Evolutionary conservation across 2,329 filamentous ascomycete species (phyloP).

Genomic region (Colletotrichum plurivorum): DNA sequence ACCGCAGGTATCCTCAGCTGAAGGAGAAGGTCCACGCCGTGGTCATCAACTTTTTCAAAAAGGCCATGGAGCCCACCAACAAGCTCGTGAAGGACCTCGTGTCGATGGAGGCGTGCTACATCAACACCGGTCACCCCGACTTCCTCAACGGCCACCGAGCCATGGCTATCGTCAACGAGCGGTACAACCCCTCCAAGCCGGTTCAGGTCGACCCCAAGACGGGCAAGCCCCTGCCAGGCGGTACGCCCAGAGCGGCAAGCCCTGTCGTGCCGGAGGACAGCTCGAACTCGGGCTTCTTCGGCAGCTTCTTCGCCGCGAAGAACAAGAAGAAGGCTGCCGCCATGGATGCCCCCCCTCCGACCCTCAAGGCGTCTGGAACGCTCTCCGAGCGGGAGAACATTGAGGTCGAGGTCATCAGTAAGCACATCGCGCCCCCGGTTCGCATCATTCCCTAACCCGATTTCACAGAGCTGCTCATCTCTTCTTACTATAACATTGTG

Average conservation of each 20-base stretch:
- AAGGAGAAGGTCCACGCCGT: conserved; percentile 98
- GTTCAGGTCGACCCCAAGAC: conserved; percentile 99
- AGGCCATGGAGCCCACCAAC: conserved; percentile 97
- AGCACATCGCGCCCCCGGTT: conserved; percentile 53
- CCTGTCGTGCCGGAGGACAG: conserved; percentile 74
- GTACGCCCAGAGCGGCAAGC: conserved; percentile 80
- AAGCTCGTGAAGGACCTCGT: conserved; percentile 96
- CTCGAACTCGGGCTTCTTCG: conserved; percentile 88
- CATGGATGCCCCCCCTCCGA: conserved; percentile 95
- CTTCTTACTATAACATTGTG: conserved; percentile 98
- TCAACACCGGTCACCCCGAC: conserved; percentile 98
- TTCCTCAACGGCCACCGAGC: conserved; percentile 97
- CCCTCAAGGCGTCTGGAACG: conserved; percentile 92
- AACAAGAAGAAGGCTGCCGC: conserved; percentile 99
- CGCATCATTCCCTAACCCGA: conserved; percentile 33
- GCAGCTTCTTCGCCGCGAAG: conserved; percentile 98
- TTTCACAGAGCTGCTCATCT: conserved; percentile 86
- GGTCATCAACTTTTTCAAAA: conserved; percentile 96
- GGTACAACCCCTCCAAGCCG: conserved; percentile 84
- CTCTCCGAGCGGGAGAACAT: conserved; percentile 94
- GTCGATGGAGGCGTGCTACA: conserved; percentile 95
- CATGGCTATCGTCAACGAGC: conserved; percentile 98
- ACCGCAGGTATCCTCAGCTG: conserved; percentile 91
- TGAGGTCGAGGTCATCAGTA: conserved; percentile 98
- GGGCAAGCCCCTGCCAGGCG: conserved; percentile 87